These are phyloP conservation scores for Thozetella sp. DNA, from an alignment of 495 filamentous ascomycete genomes.

Conservation along the genomic window DNA sequence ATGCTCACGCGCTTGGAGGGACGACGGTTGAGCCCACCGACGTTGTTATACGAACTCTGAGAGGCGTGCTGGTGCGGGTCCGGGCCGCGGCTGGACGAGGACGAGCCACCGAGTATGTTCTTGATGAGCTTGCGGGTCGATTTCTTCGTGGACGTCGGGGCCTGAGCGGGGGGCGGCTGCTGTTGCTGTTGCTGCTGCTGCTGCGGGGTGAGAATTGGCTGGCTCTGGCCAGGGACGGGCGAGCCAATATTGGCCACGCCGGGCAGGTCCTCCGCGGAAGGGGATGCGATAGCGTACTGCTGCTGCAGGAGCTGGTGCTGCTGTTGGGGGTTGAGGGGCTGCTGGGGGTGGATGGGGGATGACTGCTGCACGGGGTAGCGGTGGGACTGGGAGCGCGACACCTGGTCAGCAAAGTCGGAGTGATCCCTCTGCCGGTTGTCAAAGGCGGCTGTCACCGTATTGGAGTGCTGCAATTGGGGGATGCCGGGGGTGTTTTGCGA, in stretches of 20 bases:
- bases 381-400: slow-evolving; percentile 34
- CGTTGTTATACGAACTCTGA: slow-evolving; percentile 38
- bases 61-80: slow-evolving; percentile 33
- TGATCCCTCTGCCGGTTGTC: slow-evolving; percentile 27
- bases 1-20: slow-evolving; percentile 51
- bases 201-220: slow-evolving; percentile 15
- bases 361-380: slow-evolving; percentile 21
- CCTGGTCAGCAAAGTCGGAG: slow-evolving; percentile 25
- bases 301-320: slow-evolving; percentile 20
- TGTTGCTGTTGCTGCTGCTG: slow-evolving; percentile 29
- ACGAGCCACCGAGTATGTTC: slow-evolving; percentile 40
- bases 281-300: slow-evolving; percentile 23
- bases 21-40: slow-evolving; percentile 38
- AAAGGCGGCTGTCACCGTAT: slow-evolving; percentile 24
- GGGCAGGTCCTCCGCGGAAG: slow-evolving; percentile 39
- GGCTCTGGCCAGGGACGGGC: slow-evolving; percentile 22
- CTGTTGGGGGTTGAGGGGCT: slow-evolving; percentile 25
- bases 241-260: slow-evolving; percentile 23
- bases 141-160: slow-evolving; percentile 25
- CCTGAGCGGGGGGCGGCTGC: slow-evolving; percentile 33
- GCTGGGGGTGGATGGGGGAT: slow-evolving; percentile 22
- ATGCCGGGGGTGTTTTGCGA: slow-evolving; percentile 13
- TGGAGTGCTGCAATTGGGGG: slow-evolving; percentile 33
- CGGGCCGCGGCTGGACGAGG: slow-evolving; percentile 24
- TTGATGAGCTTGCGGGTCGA: slow-evolving; percentile 48